These are phyloP conservation scores for Heritiera fomes DNA, from an alignment of 345 rosid genomes.

Conservation along the genomic window DNA sequence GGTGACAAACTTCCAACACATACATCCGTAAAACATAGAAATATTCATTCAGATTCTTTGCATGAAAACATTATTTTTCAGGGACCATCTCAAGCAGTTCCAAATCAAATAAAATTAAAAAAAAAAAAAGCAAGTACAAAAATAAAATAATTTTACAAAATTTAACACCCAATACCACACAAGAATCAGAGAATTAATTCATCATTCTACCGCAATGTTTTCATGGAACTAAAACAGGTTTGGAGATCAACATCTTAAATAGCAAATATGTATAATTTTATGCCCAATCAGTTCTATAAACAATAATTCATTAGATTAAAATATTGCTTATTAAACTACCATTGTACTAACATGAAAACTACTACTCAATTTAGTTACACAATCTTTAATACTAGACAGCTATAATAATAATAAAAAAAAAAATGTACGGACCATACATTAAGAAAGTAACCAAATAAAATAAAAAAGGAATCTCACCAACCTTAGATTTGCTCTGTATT, in stretches of 20 bases:
- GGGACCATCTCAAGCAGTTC: constrained; percentile 21
- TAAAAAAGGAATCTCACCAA: constrained; percentile 27
- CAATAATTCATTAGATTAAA: not conserved
- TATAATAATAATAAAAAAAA: not conserved
- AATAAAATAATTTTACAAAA: not conserved
- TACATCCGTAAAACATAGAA: too few species aligned
- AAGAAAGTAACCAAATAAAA: not conserved
- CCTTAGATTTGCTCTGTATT: constrained; percentile 64
- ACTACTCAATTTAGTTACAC: not conserved
- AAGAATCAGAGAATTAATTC: not conserved
- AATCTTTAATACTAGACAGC: not conserved
- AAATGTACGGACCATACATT: not conserved
- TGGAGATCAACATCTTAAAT: not conserved
- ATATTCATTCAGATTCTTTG: not conserved
- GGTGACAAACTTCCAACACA: not conserved
- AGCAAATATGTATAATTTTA: not conserved
- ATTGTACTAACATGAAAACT: not conserved
- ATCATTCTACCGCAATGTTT: too few species aligned
- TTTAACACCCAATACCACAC: not conserved
- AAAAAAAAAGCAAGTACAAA: not conserved
- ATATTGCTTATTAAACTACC: not conserved
- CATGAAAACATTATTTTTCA: not conserved
- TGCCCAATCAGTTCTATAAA: not conserved
- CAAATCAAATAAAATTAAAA: not conserved
- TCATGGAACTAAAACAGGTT: too few species aligned